Evolutionary conservation across 768 basidiomycete species (phyloP), one percentile per base, ranked within the genome.

Genomic region (Serendipita sp.): DNA sequence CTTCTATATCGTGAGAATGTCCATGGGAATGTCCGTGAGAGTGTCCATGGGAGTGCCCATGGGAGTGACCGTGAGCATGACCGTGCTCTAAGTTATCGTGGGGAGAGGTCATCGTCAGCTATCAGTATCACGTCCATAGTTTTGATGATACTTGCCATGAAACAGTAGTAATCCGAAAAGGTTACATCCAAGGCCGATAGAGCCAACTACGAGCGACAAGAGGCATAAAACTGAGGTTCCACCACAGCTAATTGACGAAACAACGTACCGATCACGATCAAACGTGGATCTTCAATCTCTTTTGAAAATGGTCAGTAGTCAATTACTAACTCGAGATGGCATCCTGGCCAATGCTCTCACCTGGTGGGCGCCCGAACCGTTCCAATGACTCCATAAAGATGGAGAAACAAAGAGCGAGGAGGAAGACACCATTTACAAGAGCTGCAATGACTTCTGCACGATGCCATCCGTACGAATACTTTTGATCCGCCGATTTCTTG

Each of bases 381-480:
- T 89, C 84, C 50, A 98, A 74, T 3, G 96, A 94, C 72, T 99
- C 95, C 69, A 98, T 76, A 52, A 82, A 85, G 68, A 99, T 97
- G 3, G 93, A 92, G 75, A 98, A 93, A 75, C 96, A 99, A 0
- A 98, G 82, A 0, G 96, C 96, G 45, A 97, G 81, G 6, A 99
- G 82, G 77, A 98, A 98, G 64, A 98, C 92, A 60, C 96, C 96
- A 70, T 99, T 99, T 68, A 98, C 76, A 48, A 98, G 79, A 0
- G 96, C 96, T 23, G 92, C 94, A 8, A 97, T 81, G 66, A 96
- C 93, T 72, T 96, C 94, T 15, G 96, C 96, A 66, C 96, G 80
- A 74, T 98, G 94, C 95, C 94, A 98, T n/a, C 94, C 95, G 72
- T 98, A 98, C 2, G 55, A 31, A 2, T 60, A 60, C 34, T 36